Conservation (phyloP, 306 rosid genomes). For the Cercis canadensis region DNA sequence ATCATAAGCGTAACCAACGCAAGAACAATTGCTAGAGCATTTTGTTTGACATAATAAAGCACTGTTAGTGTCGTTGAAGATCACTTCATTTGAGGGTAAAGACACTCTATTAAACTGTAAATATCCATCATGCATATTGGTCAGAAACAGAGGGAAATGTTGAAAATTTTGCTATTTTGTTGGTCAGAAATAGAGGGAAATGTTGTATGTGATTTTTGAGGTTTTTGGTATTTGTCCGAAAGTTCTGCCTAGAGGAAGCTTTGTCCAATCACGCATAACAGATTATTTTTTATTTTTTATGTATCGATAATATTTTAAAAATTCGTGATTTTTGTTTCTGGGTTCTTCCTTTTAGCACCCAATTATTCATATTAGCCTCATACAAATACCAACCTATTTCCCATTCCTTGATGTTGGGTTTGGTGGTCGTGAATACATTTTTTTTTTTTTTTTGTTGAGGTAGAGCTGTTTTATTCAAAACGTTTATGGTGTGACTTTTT, state of each 20-base stretch:
- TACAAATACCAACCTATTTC: neutral
- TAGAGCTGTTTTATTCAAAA: neutral
- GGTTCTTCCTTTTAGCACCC: neutral
- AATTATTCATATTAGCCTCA: conserved; percentile 18
- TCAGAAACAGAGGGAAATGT: conserved; percentile 1
- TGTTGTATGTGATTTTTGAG: neutral
- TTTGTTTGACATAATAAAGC: no score
- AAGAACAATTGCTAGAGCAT: no score
- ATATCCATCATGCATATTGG: no score
- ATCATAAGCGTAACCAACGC: no score
- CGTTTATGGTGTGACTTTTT: neutral
- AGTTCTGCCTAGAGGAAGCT: neutral
- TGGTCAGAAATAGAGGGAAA: conserved; percentile 15
- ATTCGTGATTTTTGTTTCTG: neutral
- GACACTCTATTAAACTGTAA: no score
- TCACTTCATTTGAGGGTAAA: no score
- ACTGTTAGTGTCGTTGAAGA: no score
- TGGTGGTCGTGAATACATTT: neutral
- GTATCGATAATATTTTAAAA: neutral
- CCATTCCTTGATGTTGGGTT: no score
- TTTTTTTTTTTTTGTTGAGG: neutral
- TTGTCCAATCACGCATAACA: neutral
- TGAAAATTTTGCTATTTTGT: neutral
- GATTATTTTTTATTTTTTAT: neutral
- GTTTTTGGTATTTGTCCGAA: neutral